Percentiles rank a stretch among this genome's conserved stretches.
Evolutionary conservation across 2,329 filamentous ascomycete genomes (phyloP).

Genomic region (Trichoderma arundinaceum): DNA sequence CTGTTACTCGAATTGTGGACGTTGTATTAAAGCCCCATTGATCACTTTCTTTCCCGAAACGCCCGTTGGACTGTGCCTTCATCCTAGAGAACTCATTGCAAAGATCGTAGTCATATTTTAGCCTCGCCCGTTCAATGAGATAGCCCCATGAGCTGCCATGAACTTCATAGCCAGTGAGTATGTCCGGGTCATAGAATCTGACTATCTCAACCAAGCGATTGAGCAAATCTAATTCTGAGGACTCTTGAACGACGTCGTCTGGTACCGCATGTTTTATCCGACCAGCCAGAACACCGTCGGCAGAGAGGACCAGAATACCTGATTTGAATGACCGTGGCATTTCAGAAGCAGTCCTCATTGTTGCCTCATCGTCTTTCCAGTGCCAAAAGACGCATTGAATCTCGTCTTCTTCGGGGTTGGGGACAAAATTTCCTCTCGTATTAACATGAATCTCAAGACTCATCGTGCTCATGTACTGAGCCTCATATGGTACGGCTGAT

Average conservation of each 20-base stretch:
- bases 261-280: conserved; percentile 66
- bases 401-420: conserved; percentile 90
- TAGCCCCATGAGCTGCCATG: conserved; percentile 96
- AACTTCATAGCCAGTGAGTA: conserved; percentile 93
- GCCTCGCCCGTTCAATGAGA: conserved; percentile 83
- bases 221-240: conserved; percentile 82
- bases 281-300: conserved; percentile 62
- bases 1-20: conserved; percentile 89
- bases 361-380: conserved; percentile 74
- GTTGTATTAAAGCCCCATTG: conserved; percentile 94
- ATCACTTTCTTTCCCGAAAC: conserved; percentile 85
- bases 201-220: conserved; percentile 88
- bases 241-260: conserved; percentile 73
- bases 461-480: conserved; percentile 96
- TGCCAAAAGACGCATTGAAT: conserved; percentile 91
- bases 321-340: conserved; percentile 57
- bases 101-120: conserved; percentile 88
- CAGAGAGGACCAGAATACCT: conserved; percentile 76
- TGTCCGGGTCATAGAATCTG: conserved; percentile 82
- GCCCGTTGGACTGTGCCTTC: conserved; percentile 80
- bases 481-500: conserved; percentile 80
- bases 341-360: conserved; percentile 41
- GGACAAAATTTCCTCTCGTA: conserved; percentile 77
- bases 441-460: conserved; percentile 93
- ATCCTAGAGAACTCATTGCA: conserved; percentile 91